Base-by-base conservation (phyloP, 495 filamentous ascomycete species). In the Xylaria grammica region DNA sequence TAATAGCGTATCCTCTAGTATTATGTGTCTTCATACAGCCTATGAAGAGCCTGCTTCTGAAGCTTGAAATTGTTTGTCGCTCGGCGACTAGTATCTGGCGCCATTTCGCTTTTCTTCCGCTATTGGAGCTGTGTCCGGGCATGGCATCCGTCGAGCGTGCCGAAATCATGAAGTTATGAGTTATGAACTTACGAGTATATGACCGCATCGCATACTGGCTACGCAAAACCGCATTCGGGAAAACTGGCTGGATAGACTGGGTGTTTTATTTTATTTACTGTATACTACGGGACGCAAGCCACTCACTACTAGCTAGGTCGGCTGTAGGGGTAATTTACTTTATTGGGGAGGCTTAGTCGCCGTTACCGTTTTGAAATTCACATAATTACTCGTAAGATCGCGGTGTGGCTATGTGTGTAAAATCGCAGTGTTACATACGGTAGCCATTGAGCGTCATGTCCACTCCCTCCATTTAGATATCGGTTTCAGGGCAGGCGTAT, bases 1-100 rank as follows among this genome's bases (percentile, higher is more conserved):
- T 55, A 1, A 20, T 11, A n/a, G n/a, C n/a, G n/a, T 10, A 24
- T 34, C n/a, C 4, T 24, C 54, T 55, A 75, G 73, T 78, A 76
- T 55, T 75, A 75, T 53, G 74, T 76, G 24, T 72, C 69, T 60
- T 75, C 67, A 6, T 70, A 70, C 49, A 76, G 74, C 34, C 20
- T 57, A 11, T 73, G 50, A 70, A 38, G 5, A 36, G 30, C 8
- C 10, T 22, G 19, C 9, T 36, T 4, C 4, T 2, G 1, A 6
- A 17, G 27, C n/a, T 19, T 3, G 15, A 5, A 44, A 26, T n/a
- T n/a, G n/a, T n/a, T n/a, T 57, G 38, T 15, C 20, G 17, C 36
- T 10, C 0, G 29, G 17, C 10, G 24, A 3, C 1, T 26, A 4
- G 48, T 9, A 2, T 22, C 8, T 20, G 13, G 27, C 19, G n/a